Conservation (phyloP, 2,329 filamentous ascomycete species). For the Aureobasidium sp. region DNA sequence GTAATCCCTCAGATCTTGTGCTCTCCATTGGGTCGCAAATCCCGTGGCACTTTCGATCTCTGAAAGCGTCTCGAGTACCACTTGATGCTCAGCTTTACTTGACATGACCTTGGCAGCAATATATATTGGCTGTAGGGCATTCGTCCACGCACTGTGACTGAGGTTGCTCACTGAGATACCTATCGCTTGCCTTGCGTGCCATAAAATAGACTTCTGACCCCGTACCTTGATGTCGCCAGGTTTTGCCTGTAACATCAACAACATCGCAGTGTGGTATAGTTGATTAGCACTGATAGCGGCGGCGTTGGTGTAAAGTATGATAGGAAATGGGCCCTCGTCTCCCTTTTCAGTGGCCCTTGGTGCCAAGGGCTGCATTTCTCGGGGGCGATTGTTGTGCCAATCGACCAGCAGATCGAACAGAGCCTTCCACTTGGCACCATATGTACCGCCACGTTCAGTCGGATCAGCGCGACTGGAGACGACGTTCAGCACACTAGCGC, state of each 20-base stretch:
- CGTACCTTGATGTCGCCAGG: conserved; percentile 31
- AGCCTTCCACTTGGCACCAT: conserved; percentile 27
- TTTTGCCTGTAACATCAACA: conserved; percentile 46
- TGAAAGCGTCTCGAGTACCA: conserved; percentile 43
- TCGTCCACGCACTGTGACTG: conserved; percentile 42
- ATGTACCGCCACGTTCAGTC: conserved; percentile 18
- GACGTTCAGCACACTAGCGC: conserved; percentile 37
- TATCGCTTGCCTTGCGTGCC: conserved; percentile 43
- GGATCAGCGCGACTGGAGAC: conserved; percentile 7
- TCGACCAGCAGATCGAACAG: conserved; percentile 30
- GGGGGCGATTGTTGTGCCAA: conserved; percentile 29
- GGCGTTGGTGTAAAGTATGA: conserved; percentile 42
- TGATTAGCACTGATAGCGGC: conserved; percentile 44
- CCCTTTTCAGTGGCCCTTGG: conserved; percentile 22
- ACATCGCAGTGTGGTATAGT: conserved; percentile 50
- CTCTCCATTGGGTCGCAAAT: conserved; percentile 49
- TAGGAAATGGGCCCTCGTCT: conserved; percentile 29
- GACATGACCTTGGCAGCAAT: conserved; percentile 44
- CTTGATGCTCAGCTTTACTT: conserved; percentile 37
- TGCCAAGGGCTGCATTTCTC: conserved; percentile 30
- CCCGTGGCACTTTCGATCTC: conserved; percentile 48
- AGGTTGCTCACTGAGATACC: conserved; percentile 40
- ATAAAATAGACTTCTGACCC: conserved; percentile 38
- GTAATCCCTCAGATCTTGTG: conserved; percentile 45
- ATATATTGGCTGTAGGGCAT: conserved; percentile 42